phyloP scores from a whole-genome alignment of 352 stramenopile species.

The Globisporangium barbulae region DNA sequence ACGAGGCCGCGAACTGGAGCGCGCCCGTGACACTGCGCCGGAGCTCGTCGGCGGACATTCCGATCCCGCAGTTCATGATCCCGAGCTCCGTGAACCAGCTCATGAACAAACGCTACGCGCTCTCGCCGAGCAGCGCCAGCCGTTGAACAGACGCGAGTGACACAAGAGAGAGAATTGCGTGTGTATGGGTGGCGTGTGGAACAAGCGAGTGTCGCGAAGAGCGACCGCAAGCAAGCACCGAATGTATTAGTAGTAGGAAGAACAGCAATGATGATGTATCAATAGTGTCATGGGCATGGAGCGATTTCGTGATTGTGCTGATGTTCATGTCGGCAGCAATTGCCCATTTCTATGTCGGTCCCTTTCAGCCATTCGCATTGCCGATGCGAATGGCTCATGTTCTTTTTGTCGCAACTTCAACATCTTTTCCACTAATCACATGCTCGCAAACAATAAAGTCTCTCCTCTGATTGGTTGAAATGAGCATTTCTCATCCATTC shows the following conservation, averaged over 20 bases:
- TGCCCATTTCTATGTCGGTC: too few species aligned
- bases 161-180: neutral
- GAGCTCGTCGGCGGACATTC: constrained; percentile 33
- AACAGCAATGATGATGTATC: too few species aligned
- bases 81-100: constrained; percentile 44
- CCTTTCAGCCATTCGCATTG: too few species aligned
- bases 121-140: constrained; percentile 3
- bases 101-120: constrained; percentile 53
- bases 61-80: constrained; percentile 58
- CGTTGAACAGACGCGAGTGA: neutral
- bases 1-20: constrained; percentile 5
- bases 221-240: too few species aligned
- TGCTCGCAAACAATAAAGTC: neutral
- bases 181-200: neutral
- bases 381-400: neutral
- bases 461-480: neutral
- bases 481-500: neutral
- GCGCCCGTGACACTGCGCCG: constrained; percentile 3
- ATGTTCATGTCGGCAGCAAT: too few species aligned
- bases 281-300: too few species aligned
- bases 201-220: neutral
- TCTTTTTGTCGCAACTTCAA: constrained; percentile 8
- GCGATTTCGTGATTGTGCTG: too few species aligned
- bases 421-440: constrained; percentile 12
- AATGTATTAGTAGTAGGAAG: too few species aligned